phyloP scores from a whole-genome alignment of 1,139 yeast genomes.

The Protomyces pachydermus region DNA sequence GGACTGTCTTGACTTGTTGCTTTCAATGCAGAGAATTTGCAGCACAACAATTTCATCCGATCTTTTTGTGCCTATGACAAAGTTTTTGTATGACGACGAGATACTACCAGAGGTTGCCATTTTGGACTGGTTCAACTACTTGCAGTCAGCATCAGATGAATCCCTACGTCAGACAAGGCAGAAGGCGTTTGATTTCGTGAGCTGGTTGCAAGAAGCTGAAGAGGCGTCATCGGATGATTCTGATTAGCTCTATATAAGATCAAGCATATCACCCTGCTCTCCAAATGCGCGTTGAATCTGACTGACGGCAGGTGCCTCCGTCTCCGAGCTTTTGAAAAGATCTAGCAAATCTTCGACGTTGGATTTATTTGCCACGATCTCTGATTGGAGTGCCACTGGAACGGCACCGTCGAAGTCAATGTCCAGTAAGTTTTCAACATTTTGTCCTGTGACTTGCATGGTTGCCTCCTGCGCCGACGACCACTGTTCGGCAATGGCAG shows the following conservation, averaged over 20 bases:
- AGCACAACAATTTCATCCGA: constrained; percentile 35
- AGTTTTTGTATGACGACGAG: constrained; percentile 71
- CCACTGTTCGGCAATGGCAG: constrained; percentile 70
- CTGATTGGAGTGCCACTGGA: constrained; percentile 18
- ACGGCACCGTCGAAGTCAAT: constrained; percentile 53
- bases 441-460: constrained; percentile 46
- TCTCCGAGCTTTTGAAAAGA: background rate
- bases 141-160: constrained; percentile 38
- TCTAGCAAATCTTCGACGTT: background rate
- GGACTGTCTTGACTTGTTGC: constrained; percentile 71
- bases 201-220: constrained; percentile 22
- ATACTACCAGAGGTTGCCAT: constrained; percentile 76
- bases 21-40: constrained; percentile 52
- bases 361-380: background rate
- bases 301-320: background rate
- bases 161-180: constrained; percentile 1
- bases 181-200: constrained; percentile 13
- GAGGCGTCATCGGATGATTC: constrained; percentile 6
- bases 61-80: constrained; percentile 49
- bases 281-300: background rate
- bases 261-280: background rate
- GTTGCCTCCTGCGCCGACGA: constrained; percentile 74
- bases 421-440: constrained; percentile 79
- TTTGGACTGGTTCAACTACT: constrained; percentile 59
- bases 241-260: constrained; percentile 3